These are phyloP conservation scores for Verticillium zaregamsianum DNA, from an alignment of 2,329 filamentous ascomycete species.

Conservation along the genomic window DNA sequence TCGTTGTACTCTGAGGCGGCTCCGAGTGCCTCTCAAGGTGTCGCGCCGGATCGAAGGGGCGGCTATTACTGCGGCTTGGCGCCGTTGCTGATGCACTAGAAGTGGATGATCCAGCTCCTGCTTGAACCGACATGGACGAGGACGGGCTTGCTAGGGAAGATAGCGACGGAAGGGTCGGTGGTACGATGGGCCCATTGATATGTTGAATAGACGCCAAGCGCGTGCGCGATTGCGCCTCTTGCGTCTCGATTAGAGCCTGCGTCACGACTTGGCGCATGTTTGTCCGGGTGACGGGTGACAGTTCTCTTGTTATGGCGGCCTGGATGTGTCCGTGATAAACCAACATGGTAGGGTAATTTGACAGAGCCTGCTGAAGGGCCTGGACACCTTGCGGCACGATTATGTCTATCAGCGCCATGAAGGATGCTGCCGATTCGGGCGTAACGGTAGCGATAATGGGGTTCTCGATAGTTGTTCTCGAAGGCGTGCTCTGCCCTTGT, in stretches of 20 bases:
- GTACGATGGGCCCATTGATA: slow-evolving; percentile 6
- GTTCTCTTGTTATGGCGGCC: slow-evolving; percentile 45
- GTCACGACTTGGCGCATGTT: slow-evolving; percentile 48
- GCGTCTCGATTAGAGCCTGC: slow-evolving; percentile 38
- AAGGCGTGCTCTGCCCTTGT: slow-evolving; percentile 3
- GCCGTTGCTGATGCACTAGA: background rate
- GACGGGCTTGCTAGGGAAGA: background rate
- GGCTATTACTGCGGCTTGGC: background rate
- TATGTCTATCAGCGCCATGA: slow-evolving; percentile 48
- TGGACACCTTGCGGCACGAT: slow-evolving; percentile 45
- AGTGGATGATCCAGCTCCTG: background rate
- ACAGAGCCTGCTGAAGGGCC: slow-evolving; percentile 41
- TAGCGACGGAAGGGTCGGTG: slow-evolving; percentile 5
- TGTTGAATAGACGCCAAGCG: slow-evolving; percentile 19
- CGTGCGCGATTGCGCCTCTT: slow-evolving; percentile 35
- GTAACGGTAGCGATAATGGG: slow-evolving; percentile 26
- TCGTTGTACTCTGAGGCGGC: background rate
- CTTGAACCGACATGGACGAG: background rate
- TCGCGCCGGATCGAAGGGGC: background rate
- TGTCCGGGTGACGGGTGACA: slow-evolving; percentile 40
- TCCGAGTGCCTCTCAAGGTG: background rate
- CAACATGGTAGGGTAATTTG: slow-evolving; percentile 44
- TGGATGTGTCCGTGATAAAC: slow-evolving; percentile 45
- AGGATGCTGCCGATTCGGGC: slow-evolving; percentile 31
- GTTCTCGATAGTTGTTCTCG: slow-evolving; percentile 19